phyloP scores from a whole-genome alignment of 2,329 filamentous ascomycete species.

The Tricladium varicosporioides region DNA sequence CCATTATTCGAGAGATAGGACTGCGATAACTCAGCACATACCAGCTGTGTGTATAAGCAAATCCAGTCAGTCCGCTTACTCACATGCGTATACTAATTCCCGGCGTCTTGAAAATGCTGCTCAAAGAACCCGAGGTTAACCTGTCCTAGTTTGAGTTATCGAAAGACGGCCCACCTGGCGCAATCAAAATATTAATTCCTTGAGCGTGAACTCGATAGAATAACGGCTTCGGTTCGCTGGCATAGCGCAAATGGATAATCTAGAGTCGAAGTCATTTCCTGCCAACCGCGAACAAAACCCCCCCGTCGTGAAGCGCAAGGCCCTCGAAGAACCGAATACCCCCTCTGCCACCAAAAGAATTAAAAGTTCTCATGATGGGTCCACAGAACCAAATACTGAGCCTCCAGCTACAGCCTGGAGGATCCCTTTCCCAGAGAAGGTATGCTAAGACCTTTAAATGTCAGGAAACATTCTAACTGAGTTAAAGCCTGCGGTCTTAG shows the following conservation, averaged over 20 bases:
- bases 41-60: slow-evolving; percentile 6
- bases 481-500: slow-evolving; percentile 75
- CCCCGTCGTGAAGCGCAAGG: slow-evolving; percentile 5
- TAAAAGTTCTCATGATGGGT: slow-evolving; percentile 1
- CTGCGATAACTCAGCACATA: slow-evolving; percentile 1
- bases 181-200: too few species aligned
- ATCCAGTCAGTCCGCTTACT: slow-evolving; percentile 3
- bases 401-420: slow-evolving; percentile 5
- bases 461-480: slow-evolving; percentile 10
- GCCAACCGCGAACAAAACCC: slow-evolving; percentile 7
- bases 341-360: slow-evolving; percentile 2
- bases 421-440: slow-evolving; percentile 7
- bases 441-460: slow-evolving; percentile 7
- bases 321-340: slow-evolving; percentile 1
- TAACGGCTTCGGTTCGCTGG: not conserved
- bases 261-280: slow-evolving; percentile 1
- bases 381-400: not conserved
- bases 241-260: slow-evolving; percentile 4
- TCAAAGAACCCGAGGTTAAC: slow-evolving; percentile 4
- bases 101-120: slow-evolving; percentile 1
- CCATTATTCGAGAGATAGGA: slow-evolving; percentile 7
- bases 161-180: too few species aligned
- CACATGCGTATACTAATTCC: slow-evolving; percentile 4
- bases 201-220: slow-evolving; percentile 2
- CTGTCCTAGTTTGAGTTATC: too few species aligned